Base-by-base conservation (phyloP, 106 monocot genomes). In the Alisma plantagoaquatica region DNA sequence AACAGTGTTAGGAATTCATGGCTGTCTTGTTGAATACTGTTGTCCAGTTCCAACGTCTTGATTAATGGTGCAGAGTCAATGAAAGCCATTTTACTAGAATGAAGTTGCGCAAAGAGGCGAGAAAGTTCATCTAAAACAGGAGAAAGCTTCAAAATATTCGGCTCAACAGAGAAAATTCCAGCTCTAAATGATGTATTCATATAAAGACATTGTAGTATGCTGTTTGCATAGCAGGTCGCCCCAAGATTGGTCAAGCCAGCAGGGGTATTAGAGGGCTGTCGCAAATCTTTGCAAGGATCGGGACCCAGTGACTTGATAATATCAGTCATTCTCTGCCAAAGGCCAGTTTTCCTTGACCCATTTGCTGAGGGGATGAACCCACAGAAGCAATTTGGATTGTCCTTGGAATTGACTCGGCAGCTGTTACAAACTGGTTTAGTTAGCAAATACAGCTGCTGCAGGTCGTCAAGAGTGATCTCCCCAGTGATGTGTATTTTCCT, bases 191-290 rank as follows among this genome's bases (percentile, higher is more conserved):
- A 52, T 2, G 65, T 65, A 53, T 98, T 98, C 96, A 98, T 98
- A 51, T 85, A 98, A 63, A 98, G 89, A 63, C 89, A 98, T 54
- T 98, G 96, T 42, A 98, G 88, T 65, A 98, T 89, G 68, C 96
- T 89, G 50, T 98, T 96, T 15, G 96, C 96, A 84, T 98, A 98
- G 68, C 96, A 98, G 43, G 96, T 98, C 17, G 96, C 96, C 31
- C 96, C 96, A 27, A 89, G 61, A 41, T 98, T 98, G 33, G 96
- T 98, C 62, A 89, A 71, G 10, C 96, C 96, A 59, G 96, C 89
- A 42, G 96, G 96, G 5, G 68, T 76, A 43, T 88, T 81, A 20
- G 43, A 60, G 27, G 84, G 78, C 35, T 69, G 41, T 31, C 96
- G 84, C 31, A 82, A 76, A 61, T 88, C 84, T 55, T 73, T 68